phyloP scores from a whole-genome alignment of 192 early-diverging fungal species.

The Linnemannia zychae region DNA sequence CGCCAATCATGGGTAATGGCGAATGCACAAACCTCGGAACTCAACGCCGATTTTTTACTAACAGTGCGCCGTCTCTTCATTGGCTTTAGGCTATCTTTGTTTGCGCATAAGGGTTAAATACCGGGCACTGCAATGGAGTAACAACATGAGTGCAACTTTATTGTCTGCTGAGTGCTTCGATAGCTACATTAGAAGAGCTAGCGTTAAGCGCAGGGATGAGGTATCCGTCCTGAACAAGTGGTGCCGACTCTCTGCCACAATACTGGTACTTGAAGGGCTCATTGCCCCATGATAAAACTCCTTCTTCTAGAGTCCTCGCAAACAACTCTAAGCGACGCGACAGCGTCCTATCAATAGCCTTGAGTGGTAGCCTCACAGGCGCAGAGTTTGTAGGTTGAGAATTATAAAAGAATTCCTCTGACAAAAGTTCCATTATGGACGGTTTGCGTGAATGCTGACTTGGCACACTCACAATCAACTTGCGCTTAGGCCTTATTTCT shows the following conservation, averaged over 20 bases:
- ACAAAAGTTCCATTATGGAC: constrained; percentile 60
- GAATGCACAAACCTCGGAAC: no score
- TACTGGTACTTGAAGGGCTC: constrained; percentile 61
- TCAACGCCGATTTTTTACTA: background rate
- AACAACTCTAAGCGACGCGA: constrained; percentile 72
- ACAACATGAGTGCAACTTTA: background rate
- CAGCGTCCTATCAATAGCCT: constrained; percentile 2
- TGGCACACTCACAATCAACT: constrained; percentile 68
- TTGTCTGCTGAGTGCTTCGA: background rate
- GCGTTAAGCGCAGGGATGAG: constrained; percentile 32
- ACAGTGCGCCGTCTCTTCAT: background rate
- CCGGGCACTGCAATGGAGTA: no score
- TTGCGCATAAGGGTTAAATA: background rate
- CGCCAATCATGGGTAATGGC: no score
- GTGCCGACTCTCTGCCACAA: constrained; percentile 19
- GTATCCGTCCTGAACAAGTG: constrained; percentile 28
- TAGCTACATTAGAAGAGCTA: background rate
- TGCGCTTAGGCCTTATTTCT: background rate
- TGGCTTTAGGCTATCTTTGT: background rate
- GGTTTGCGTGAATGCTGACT: constrained; percentile 76
- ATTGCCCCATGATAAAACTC: constrained; percentile 79
- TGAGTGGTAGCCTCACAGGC: background rate
- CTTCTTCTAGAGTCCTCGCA: constrained; percentile 68
- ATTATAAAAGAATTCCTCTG: constrained; percentile 24
- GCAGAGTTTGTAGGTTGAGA: background rate